Conservation (phyloP, 768 basidiomycete genomes). For the Boletus tomentosulus region DNA sequence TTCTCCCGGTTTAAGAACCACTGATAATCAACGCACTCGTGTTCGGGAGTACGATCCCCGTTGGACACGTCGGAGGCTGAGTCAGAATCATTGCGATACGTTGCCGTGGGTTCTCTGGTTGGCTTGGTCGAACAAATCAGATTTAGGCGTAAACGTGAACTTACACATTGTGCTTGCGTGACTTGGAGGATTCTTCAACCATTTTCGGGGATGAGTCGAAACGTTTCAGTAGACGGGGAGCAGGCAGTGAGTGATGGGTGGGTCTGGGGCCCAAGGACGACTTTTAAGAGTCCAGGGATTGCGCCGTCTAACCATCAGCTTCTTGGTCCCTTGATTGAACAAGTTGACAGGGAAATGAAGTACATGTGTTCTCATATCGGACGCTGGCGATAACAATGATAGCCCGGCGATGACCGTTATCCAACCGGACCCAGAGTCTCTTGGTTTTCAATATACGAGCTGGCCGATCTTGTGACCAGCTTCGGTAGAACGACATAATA, state of each 20-base stretch:
- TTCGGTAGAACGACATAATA: neutral
- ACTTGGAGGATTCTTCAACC: neutral
- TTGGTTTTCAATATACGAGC: neutral
- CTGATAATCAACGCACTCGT: neutral
- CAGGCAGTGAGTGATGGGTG: neutral
- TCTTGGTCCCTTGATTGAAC: constrained; percentile 4
- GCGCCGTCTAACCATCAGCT: neutral
- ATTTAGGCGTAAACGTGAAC: neutral
- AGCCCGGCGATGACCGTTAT: neutral
- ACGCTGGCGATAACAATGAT: constrained; percentile 17
- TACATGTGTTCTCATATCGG: constrained; percentile 3
- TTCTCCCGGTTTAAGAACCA: neutral
- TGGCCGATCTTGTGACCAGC: neutral
- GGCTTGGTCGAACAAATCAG: neutral
- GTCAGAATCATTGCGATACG: neutral
- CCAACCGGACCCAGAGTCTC: neutral
- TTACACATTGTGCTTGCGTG: neutral
- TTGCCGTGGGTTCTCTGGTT: neutral
- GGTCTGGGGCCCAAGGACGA: neutral
- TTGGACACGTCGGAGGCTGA: neutral
- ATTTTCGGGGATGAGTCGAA: neutral
- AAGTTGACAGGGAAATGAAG: constrained; percentile 2
- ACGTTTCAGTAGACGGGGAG: neutral
- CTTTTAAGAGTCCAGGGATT: constrained; percentile 18
- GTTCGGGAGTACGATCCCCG: neutral